Conservation (phyloP, 2,329 filamentous ascomycete genomes). For the Myriangium duriaei region DNA sequence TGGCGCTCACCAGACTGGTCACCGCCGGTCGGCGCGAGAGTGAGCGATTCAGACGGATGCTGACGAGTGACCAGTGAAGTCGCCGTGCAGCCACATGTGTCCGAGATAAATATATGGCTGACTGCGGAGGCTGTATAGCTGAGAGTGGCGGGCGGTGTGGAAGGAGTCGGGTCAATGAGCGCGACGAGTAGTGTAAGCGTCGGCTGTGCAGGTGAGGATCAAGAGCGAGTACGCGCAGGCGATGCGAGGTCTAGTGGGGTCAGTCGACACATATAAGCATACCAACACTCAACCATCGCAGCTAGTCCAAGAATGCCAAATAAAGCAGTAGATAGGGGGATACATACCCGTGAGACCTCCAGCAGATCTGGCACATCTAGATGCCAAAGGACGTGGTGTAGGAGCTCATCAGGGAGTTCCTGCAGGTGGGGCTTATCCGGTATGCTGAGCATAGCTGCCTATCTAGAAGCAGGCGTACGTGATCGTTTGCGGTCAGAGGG, state of each 20-base stretch:
- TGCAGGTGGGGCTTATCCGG: not conserved
- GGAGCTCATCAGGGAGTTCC: conserved; percentile 30
- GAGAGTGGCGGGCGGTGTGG: conserved; percentile 46
- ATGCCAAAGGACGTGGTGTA: conserved; percentile 32
- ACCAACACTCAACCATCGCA: too few relatives aligned
- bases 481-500: not conserved
- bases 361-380: conserved; percentile 36
- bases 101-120: conserved; percentile 54
- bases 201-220: conserved; percentile 53
- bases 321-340: not conserved
- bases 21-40: conserved; percentile 48
- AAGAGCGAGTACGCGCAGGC: conserved; percentile 48
- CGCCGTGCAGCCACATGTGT: conserved; percentile 53
- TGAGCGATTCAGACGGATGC: conserved; percentile 51
- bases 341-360: conserved; percentile 28
- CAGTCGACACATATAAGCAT: conserved; percentile 10
- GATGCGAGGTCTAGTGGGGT: conserved; percentile 43
- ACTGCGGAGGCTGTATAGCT: conserved; percentile 47
- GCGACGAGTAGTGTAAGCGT: conserved; percentile 46
- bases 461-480: too few relatives aligned
- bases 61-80: conserved; percentile 50
- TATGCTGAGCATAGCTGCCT: too few relatives aligned
- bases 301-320: too few relatives aligned
- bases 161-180: conserved; percentile 44
- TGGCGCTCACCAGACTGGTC: conserved; percentile 48